Base-by-base conservation (phyloP, 208 protist genomes). In the Leishmania mexicana region DNA sequence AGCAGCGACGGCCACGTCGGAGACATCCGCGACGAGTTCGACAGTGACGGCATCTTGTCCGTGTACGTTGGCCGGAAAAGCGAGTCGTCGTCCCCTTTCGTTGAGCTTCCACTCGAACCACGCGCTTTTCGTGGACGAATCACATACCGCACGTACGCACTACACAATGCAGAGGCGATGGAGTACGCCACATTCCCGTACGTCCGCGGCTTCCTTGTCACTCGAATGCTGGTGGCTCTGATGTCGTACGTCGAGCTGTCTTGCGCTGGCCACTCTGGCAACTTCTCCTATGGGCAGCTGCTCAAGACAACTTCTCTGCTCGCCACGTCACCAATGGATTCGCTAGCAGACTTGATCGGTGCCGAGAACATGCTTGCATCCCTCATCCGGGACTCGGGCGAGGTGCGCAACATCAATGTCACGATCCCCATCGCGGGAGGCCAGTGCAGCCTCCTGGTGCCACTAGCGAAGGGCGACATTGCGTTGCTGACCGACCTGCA, bases 31-130 rank as follows among this genome's bases (percentile, higher is more conserved):
- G 93, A 96, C 51, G 92, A 94, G 83, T 96, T 95, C 57, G 94
- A 97, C 76, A 93, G 86, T 79, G 95, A 98, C 75, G 95, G 94
- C 51, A 81, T 96, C 13, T 67, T 98, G 35, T 94, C 83, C 57
- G 83, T 98, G 54, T 96, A 86, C 86, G 94, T 98, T 17, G 95
- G 95, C 0, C 92, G 92, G 8, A 98, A 97, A 79, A 96, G 94
- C 75, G 93, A 97, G 76, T 94, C 93, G 10, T 89, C 91, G 38
- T 83, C 84, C 17, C 92, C 94, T 31, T 98, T 98, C 85, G 78
- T 86, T 6, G 89, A 94, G 78, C 86, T 96, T 47, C 90, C 93
- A 58, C 82, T 89, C 24, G 94, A 96, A 67, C 89, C 90, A 35
- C 86, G 94, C 31, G 94, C 90, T 4, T 93, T 98, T 79, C 87